Evolutionary conservation across 192 early-diverging fungal species (phyloP).

Genomic region (Glomus cerebriforme): DNA sequence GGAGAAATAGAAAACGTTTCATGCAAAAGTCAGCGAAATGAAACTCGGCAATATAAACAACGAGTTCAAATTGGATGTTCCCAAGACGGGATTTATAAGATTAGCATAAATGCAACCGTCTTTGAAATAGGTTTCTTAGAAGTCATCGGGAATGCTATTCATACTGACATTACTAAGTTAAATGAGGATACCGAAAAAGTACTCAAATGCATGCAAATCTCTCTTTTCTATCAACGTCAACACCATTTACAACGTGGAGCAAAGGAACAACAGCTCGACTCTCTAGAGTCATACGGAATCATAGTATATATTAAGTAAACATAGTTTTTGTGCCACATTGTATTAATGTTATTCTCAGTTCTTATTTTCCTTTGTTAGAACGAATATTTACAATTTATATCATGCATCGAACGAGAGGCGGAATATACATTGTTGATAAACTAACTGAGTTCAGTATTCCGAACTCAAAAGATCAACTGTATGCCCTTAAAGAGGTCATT

Average conservation of each 20-base stretch:
- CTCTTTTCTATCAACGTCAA: constrained; percentile 25
- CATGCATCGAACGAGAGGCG: background rate
- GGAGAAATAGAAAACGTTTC: constrained; percentile 13
- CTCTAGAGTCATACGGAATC: constrained; percentile 23
- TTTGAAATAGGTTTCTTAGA: constrained; percentile 23
- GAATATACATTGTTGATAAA: constrained; percentile 22
- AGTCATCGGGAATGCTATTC: constrained; percentile 17
- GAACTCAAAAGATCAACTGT: constrained; percentile 22
- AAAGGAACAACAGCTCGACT: constrained; percentile 22
- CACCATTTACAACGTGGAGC: constrained; percentile 21
- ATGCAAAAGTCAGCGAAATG: constrained; percentile 21
- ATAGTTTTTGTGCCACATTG: background rate
- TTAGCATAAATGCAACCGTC: constrained; percentile 5
- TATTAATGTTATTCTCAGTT: constrained; percentile 1
- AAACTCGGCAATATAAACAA: constrained; percentile 30
- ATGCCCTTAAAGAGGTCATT: constrained; percentile 13
- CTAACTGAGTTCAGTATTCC: constrained; percentile 23
- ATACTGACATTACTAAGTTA: constrained; percentile 16
- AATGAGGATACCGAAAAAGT: constrained; percentile 19
- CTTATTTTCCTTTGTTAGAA: constrained; percentile 14
- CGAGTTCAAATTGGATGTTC: constrained; percentile 9
- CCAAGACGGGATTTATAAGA: constrained; percentile 18
- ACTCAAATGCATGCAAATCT: constrained; percentile 23
- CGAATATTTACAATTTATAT: constrained; percentile 23
- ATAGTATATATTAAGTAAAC: constrained; percentile 20